Evolutionary conservation across 306 rosid genomes (phyloP), one percentile per base, ranked within the genome.

Genomic region (Morella rubra): DNA sequence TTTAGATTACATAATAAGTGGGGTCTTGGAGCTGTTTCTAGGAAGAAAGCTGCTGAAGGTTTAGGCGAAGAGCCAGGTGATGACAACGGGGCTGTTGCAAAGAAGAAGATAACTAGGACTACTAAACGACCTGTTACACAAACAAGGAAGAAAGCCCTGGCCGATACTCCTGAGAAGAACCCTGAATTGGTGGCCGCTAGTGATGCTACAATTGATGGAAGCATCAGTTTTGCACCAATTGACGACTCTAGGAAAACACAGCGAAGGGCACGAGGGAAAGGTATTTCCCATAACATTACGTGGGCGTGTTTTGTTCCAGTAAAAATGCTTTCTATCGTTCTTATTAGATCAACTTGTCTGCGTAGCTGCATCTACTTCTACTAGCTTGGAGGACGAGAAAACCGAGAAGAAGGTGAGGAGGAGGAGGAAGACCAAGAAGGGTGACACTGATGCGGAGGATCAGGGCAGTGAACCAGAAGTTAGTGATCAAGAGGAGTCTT

Each of bases 401-500:
- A 76, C 78, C 41, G 92, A 78, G 84, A 92, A 89, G 74, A 91
- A 89, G 81, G 88, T 84, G 51, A 75, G 88, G 75, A 87, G 85
- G 59, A 77, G 79, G 80, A 92, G 81, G 80, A 87, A 70, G 86
- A 71, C 88, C 58, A 87, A 87, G 81, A 85, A 84, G 67, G 83
- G 47, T 40, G 80, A 74, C 64, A 65, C 24, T 32, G 72, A 71
- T 46, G 10, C 67, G 55, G 92, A 83, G 84, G 80, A 80, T 70
- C 81, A 68, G 84, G 81, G 51, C 27, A 77, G 70, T 45, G 87
- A 88, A 60, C 76, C 50, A 42, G 95, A 90, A 80, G 76, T 77
- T 44, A 72, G 42, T 77, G 93, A 87, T 69, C 64, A 76, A 8
- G 91, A 86, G 53, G 97, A 87, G 81, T 67, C 83, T 65, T 73